phyloP scores from a whole-genome alignment of 768 basidiomycete species.

The Amylocystis lapponica region DNA sequence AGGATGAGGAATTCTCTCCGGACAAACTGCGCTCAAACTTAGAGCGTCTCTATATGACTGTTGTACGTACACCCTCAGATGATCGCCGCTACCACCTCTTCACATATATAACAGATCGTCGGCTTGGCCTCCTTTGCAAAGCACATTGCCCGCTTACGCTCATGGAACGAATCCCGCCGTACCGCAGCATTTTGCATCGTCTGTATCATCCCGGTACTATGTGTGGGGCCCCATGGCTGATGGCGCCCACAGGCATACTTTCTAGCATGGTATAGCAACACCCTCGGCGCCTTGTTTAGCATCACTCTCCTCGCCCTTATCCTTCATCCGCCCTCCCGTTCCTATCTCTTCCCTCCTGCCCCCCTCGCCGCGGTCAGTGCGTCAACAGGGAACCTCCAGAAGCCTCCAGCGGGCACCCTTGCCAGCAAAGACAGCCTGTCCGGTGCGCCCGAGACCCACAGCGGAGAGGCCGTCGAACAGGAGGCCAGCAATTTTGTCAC shows the following conservation, averaged over 20 bases:
- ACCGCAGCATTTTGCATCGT: slow-evolving; percentile 26
- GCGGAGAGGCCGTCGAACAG: slow-evolving; percentile 34
- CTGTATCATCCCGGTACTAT: slow-evolving; percentile 1
- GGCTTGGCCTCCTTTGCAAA: slow-evolving; percentile 26
- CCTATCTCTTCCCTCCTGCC: slow-evolving; percentile 31
- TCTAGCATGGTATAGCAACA: slow-evolving; percentile 31
- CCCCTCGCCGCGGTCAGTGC: slow-evolving; percentile 27
- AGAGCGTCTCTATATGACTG: slow-evolving; percentile 35
- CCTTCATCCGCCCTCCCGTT: slow-evolving; percentile 29
- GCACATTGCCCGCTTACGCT: slow-evolving; percentile 33
- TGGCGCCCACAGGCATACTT: slow-evolving; percentile 28
- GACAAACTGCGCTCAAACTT: slow-evolving; percentile 37
- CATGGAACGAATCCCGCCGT: slow-evolving; percentile 34
- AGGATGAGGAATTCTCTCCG: slow-evolving; percentile 36
- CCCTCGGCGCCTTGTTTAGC: slow-evolving; percentile 30
- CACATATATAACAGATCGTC: slow-evolving; percentile 27
- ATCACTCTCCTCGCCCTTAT: slow-evolving; percentile 29
- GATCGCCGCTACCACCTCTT: neutral
- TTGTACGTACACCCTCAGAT: slow-evolving; percentile 19
- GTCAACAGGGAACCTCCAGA: slow-evolving; percentile 27
- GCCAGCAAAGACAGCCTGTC: slow-evolving; percentile 27
- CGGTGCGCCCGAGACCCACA: slow-evolving; percentile 30
- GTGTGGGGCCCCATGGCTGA: neutral
- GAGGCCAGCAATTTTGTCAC: slow-evolving; percentile 32
- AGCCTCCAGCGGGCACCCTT: slow-evolving; percentile 27